Evolutionary conservation across 768 basidiomycete species (phyloP).

Genomic region (Russula sp.): DNA sequence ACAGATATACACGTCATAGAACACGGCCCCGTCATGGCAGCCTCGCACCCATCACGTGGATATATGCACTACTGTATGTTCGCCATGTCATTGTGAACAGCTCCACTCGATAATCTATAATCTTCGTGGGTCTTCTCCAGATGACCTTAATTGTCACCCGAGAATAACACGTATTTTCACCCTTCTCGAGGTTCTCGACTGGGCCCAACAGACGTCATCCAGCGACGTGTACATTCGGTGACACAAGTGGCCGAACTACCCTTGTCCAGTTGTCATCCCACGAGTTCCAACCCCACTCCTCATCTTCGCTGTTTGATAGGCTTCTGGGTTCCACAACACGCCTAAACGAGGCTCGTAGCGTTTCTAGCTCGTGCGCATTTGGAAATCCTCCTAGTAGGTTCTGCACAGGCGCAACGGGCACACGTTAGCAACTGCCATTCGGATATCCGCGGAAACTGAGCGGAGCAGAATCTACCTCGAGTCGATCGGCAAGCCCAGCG

Average conservation of each 20-base stretch:
- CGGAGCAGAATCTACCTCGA: conserved; percentile 47
- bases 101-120: neutral
- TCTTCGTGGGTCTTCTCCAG: neutral
- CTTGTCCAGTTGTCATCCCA: conserved; percentile 26
- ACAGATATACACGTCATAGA: conserved; percentile 6
- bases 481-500: conserved; percentile 59
- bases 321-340: conserved; percentile 1
- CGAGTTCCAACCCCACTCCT: conserved; percentile 18
- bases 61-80: neutral
- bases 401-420: neutral
- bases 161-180: neutral
- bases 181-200: neutral
- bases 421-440: neutral
- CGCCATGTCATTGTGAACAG: neutral
- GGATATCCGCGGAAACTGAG: neutral
- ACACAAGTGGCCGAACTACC: conserved; percentile 23
- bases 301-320: conserved; percentile 3
- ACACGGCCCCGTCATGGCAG: neutral
- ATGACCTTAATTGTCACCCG: neutral
- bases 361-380: conserved; percentile 9
- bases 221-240: conserved; percentile 13
- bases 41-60: conserved; percentile 7
- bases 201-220: conserved; percentile 15
- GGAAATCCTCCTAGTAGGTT: conserved; percentile 21
- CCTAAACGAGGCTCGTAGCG: conserved; percentile 12